These are phyloP conservation scores for Venturia pyrina DNA, from an alignment of 2,329 filamentous ascomycete species.

Conservation along the genomic window DNA sequence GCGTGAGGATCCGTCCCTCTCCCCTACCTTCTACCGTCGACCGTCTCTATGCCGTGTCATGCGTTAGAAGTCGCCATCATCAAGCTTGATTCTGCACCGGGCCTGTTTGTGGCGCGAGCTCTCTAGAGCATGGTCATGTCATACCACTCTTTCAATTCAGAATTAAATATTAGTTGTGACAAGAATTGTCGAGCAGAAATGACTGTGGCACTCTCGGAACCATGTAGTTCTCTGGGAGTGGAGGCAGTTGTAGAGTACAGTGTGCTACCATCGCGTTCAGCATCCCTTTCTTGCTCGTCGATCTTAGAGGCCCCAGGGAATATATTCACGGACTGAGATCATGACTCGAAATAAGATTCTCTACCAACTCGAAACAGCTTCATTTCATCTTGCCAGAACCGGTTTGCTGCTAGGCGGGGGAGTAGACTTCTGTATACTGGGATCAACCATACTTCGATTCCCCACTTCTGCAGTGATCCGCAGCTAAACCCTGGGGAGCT, in stretches of 20 bases:
- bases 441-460: neutral
- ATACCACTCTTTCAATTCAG: too few relatives aligned
- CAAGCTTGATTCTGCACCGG: neutral
- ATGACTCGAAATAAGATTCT: neutral
- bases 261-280: neutral
- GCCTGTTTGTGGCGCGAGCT: too few relatives aligned
- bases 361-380: neutral
- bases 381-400: neutral
- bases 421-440: neutral
- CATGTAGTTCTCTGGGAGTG: too few relatives aligned
- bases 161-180: too few relatives aligned
- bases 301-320: neutral
- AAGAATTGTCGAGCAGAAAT: too few relatives aligned
- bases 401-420: neutral
- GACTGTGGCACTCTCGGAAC: too few relatives aligned
- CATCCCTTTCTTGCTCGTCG: neutral
- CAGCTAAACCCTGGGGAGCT: neutral
- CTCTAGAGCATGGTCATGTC: too few relatives aligned
- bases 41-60: neutral
- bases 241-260: neutral
- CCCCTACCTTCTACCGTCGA: neutral
- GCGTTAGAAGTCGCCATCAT: neutral
- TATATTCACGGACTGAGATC: neutral
- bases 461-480: neutral
- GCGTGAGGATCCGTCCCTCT: neutral